A percentile compares a stretch with the other conserved stretches of the same genome.
These are phyloP conservation scores for Aplosporella prunicola DNA, from an alignment of 2,329 filamentous ascomycete genomes.

Conservation along the genomic window DNA sequence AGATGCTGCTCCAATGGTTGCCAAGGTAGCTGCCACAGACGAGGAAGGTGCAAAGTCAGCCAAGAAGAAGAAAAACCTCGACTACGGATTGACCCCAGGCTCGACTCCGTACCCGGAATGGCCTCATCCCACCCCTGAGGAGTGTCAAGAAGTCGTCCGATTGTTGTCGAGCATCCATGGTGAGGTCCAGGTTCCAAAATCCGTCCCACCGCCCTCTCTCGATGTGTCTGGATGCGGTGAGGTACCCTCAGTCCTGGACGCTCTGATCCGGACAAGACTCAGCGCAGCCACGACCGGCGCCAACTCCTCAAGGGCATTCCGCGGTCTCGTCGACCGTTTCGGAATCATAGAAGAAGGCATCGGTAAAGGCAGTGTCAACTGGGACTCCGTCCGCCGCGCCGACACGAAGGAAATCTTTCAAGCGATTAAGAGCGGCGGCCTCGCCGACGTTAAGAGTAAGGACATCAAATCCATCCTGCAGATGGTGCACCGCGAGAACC, in stretches of 20 bases:
- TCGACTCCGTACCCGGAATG: slow-evolving; percentile 60
- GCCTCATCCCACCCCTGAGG: slow-evolving; percentile 52
- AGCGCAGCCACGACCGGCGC: slow-evolving; percentile 50
- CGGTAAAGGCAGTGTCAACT: slow-evolving; percentile 64
- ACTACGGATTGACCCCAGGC: slow-evolving; percentile 39
- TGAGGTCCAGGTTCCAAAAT: slow-evolving; percentile 52
- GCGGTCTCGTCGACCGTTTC: slow-evolving; percentile 54
- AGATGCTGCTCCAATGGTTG: slow-evolving; percentile 16
- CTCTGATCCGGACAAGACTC: slow-evolving; percentile 52
- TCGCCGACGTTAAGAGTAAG: slow-evolving; percentile 60
- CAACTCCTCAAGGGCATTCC: slow-evolving; percentile 58
- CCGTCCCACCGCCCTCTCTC: slow-evolving; percentile 59
- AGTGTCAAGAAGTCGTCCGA: slow-evolving; percentile 59
- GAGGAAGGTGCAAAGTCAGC: slow-evolving; percentile 19
- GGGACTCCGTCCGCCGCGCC: slow-evolving; percentile 58
- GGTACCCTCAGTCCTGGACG: slow-evolving; percentile 55
- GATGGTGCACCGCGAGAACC: slow-evolving; percentile 60
- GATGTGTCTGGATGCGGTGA: slow-evolving; percentile 62
- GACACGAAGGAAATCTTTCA: slow-evolving; percentile 52
- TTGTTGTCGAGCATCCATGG: slow-evolving; percentile 60
- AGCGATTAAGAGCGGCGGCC: slow-evolving; percentile 61
- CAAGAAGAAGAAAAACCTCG: slow-evolving; percentile 32
- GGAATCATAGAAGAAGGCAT: slow-evolving; percentile 53
- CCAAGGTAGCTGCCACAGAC: slow-evolving; percentile 18
- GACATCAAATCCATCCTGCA: slow-evolving; percentile 66